Percentiles rank a stretch among this genome's conserved stretches.
Evolutionary conservation across 495 filamentous ascomycete species (phyloP).

Genomic region (Cenococcum geophilum): DNA sequence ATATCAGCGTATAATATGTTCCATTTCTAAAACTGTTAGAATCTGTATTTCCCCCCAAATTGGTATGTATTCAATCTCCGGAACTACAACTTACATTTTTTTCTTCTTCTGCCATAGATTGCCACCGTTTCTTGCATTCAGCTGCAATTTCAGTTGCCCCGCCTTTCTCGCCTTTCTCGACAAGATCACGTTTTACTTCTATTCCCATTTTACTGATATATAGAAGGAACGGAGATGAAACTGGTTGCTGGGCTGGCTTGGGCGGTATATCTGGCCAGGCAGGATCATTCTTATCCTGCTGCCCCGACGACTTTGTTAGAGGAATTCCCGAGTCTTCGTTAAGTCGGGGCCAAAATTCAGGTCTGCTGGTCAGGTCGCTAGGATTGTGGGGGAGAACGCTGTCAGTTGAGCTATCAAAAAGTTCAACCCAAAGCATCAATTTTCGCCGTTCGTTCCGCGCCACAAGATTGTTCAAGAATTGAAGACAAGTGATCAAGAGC

Average conservation of each 20-base stretch:
- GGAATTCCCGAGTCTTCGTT: slow-evolving; percentile 1
- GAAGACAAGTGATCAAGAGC: slow-evolving; percentile 77
- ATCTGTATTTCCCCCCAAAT: neutral
- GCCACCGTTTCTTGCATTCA: slow-evolving; percentile 30
- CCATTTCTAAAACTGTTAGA: slow-evolving; percentile 27
- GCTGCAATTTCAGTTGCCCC: slow-evolving; percentile 30
- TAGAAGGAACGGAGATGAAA: slow-evolving; percentile 29
- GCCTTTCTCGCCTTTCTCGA: slow-evolving; percentile 22
- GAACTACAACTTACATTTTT: slow-evolving; percentile 24
- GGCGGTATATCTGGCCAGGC: slow-evolving; percentile 15
- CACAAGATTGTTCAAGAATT: slow-evolving; percentile 87
- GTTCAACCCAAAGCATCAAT: slow-evolving; percentile 80
- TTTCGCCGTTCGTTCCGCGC: slow-evolving; percentile 88
- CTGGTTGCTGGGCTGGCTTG: slow-evolving; percentile 27
- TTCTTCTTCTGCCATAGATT: slow-evolving; percentile 26
- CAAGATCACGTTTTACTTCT: slow-evolving; percentile 21
- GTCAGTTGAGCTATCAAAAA: slow-evolving; percentile 54
- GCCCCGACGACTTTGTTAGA: neutral
- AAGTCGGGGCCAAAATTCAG: slow-evolving; percentile 14
- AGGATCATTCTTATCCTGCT: neutral
- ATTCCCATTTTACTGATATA: slow-evolving; percentile 28
- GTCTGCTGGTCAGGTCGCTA: slow-evolving; percentile 21
- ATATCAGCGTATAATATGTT: slow-evolving; percentile 29
- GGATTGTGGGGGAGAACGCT: slow-evolving; percentile 24
- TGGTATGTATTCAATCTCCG: neutral